phyloP scores from a whole-genome alignment of 495 filamentous ascomycete species.

The Aspergillus olivimuriae region DNA sequence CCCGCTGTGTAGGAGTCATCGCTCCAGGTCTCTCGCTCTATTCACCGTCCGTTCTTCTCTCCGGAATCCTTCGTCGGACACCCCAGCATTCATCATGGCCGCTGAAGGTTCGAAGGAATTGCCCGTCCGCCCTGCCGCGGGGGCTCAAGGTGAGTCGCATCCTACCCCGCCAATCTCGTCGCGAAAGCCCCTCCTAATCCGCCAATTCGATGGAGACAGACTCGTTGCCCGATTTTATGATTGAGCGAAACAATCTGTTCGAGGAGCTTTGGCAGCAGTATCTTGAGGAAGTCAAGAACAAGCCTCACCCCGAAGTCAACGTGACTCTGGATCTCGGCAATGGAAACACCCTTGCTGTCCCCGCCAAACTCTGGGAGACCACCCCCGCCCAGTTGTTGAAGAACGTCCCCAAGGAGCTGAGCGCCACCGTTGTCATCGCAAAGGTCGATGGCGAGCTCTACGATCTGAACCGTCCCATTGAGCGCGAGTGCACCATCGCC shows the following conservation, averaged over 20 bases:
- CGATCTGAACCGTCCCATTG: constrained; percentile 87
- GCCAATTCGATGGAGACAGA: constrained; percentile 22
- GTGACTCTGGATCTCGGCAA: constrained; percentile 44
- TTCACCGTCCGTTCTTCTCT: constrained; percentile 7
- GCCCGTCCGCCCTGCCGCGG: constrained; percentile 32
- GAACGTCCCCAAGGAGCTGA: constrained; percentile 47
- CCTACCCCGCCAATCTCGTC: constrained; percentile 15
- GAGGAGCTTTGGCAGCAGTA: constrained; percentile 78
- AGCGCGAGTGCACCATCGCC: constrained; percentile 65
- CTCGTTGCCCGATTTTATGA: constrained; percentile 70
- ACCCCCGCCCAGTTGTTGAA: constrained; percentile 47
- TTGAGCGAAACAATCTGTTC: constrained; percentile 79
- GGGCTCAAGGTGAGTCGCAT: constrained; percentile 21
- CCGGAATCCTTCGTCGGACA: constrained; percentile 12
- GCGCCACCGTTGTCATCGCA: constrained; percentile 60
- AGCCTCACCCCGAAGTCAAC: constrained; percentile 42
- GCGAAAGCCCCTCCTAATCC: constrained; percentile 22
- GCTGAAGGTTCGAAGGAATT: constrained; percentile 36
- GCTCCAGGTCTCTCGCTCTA: constrained; percentile 5
- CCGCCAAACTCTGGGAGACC: constrained; percentile 47
- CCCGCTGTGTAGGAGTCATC: constrained; percentile 20
- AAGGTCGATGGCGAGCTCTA: constrained; percentile 79
- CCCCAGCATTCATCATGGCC: constrained; percentile 25
- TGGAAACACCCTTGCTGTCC: constrained; percentile 35
- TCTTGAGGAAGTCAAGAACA: constrained; percentile 58